These are phyloP conservation scores for Globisporangium sylvaticum DNA, from an alignment of 352 stramenopile species.

Conservation along the genomic window DNA sequence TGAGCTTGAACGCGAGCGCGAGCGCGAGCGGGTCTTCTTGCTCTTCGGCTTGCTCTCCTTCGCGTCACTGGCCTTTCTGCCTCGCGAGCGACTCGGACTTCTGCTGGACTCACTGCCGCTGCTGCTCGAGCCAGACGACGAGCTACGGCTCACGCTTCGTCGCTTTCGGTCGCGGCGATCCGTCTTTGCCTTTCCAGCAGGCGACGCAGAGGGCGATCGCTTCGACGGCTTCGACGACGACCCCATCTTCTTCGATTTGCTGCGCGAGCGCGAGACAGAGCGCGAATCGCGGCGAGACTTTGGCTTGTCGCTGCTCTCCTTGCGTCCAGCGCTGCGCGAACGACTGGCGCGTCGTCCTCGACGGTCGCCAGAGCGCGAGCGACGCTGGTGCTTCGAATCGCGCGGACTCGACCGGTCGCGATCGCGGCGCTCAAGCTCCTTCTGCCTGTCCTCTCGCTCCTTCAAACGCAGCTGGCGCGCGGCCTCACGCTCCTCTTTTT, in stretches of 20 bases:
- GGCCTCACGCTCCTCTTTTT: conserved; percentile 48
- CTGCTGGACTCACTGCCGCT: conserved; percentile 20
- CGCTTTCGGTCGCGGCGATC: conserved; percentile 3
- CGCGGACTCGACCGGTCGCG: conserved; percentile 24
- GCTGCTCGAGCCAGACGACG: conserved; percentile 19
- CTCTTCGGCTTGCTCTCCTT: conserved; percentile 1
- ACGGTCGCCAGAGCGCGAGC: conserved; percentile 20
- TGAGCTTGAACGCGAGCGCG: conserved; percentile 17
- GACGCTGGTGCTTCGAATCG: conserved; percentile 14
- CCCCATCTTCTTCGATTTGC: conserved; percentile 3
- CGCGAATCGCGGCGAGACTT: conserved; percentile 1
- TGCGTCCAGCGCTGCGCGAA: conserved; percentile 12
- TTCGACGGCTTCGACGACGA: background rate
- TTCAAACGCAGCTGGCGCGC: conserved; percentile 29
- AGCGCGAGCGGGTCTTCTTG: background rate
- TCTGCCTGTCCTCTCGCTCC: conserved; percentile 31
- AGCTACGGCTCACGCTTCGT: conserved; percentile 18
- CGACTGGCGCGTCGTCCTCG: conserved; percentile 4
- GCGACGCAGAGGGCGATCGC: background rate
- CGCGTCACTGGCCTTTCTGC: conserved; percentile 4
- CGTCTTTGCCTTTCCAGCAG: background rate
- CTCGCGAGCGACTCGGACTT: conserved; percentile 21
- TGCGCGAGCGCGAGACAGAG: conserved; percentile 9
- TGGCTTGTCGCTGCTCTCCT: conserved; percentile 1
- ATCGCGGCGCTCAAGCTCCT: conserved; percentile 29